Conservation (phyloP, 192 early-diverging fungal species). For the Diversispora epigaea region DNA sequence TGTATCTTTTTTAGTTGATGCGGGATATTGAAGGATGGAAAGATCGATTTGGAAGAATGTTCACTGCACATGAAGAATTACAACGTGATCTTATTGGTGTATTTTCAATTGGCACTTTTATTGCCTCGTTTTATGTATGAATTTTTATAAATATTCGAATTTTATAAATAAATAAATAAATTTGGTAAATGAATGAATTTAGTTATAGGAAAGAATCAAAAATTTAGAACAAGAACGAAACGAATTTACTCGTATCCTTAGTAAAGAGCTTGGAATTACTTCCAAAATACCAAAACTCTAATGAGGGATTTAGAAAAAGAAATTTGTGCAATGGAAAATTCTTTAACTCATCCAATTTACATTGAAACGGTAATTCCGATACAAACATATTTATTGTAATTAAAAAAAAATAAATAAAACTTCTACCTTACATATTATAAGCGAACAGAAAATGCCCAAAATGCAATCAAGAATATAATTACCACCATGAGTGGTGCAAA, state of each 20-base stretch:
- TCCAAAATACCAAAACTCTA: background rate
- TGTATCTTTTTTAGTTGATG: background rate
- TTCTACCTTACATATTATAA: too few species aligned
- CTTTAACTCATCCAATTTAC: too few species aligned
- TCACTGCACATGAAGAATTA: background rate
- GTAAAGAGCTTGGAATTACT: conserved; percentile 20
- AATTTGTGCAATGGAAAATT: too few species aligned
- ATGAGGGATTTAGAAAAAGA: conserved; percentile 11
- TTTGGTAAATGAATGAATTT: background rate
- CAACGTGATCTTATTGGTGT: background rate
- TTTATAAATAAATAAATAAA: background rate
- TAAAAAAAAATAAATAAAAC: too few species aligned
- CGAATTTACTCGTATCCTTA: background rate
- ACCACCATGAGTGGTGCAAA: too few species aligned
- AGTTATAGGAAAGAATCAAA: background rate
- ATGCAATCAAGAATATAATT: too few species aligned
- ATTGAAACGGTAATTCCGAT: too few species aligned
- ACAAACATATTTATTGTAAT: too few species aligned
- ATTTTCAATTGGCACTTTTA: background rate
- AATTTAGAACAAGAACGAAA: conserved; percentile 3
- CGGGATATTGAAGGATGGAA: conserved; percentile 8
- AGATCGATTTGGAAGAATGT: background rate
- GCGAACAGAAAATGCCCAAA: too few species aligned
- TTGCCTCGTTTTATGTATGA: background rate
- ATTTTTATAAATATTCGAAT: background rate